Evolutionary conservation across 2,329 filamentous ascomycete species (phyloP).

Genomic region (Botrytis pseudocinerea): DNA sequence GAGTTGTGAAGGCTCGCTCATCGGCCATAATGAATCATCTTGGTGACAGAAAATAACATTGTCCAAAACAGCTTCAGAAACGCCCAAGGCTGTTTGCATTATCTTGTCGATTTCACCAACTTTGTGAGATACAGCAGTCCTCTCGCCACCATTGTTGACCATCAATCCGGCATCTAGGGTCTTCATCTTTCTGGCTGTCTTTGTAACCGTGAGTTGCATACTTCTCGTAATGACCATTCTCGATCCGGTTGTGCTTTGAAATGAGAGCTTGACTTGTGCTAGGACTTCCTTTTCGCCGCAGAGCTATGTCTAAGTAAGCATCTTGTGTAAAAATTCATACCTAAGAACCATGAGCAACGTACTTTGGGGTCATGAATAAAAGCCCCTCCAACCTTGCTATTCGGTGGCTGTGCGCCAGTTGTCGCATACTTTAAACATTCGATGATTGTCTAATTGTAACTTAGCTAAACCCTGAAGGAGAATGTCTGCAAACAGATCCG

Average conservation of each 20-base stretch:
- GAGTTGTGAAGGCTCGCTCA: conserved; percentile 80
- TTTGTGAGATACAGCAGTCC: conserved; percentile 74
- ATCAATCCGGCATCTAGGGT: conserved; percentile 79
- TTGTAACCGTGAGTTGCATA: conserved; percentile 84
- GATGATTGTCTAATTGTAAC: conserved; percentile 73
- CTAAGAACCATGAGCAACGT: conserved; percentile 18
- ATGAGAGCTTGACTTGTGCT: conserved; percentile 88
- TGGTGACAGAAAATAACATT: conserved; percentile 98
- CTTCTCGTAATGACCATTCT: conserved; percentile 83
- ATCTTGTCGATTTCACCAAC: conserved; percentile 79
- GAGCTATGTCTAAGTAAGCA: conserved; percentile 50
- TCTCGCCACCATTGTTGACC: conserved; percentile 77
- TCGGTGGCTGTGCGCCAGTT: conserved; percentile 88
- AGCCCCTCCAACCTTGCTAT: conserved; percentile 80
- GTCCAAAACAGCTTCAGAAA: conserved; percentile 86
- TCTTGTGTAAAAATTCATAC: conserved; percentile 19
- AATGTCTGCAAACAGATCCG: conserved; percentile 20
- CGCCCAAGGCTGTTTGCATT: conserved; percentile 83
- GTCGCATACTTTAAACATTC: conserved; percentile 98
- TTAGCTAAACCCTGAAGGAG: conserved; percentile 20
- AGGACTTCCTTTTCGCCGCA: conserved; percentile 84
- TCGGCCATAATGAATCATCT: conserved; percentile 94
- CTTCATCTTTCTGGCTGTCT: conserved; percentile 67
- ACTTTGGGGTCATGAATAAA: conserved; percentile 98
- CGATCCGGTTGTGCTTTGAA: conserved; percentile 74